These are phyloP conservation scores for Wickerhamiella azyma DNA, from an alignment of 805 yeast species.

Conservation along the genomic window DNA sequence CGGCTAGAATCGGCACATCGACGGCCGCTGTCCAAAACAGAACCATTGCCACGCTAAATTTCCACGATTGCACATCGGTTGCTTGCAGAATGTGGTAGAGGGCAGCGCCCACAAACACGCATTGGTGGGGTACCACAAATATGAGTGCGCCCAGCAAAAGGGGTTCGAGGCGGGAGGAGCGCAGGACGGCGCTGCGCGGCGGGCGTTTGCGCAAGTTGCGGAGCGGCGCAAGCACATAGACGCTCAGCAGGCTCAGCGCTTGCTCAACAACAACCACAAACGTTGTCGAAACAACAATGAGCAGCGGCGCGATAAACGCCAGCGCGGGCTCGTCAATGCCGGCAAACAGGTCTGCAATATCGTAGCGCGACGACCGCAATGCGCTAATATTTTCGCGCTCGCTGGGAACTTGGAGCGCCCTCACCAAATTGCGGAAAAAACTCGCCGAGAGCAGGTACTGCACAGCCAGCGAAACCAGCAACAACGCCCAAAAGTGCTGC, in stretches of 20 bases:
- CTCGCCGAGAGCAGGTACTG: conserved; percentile 24
- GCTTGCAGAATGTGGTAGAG: conserved; percentile 10
- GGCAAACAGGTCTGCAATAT: conserved; percentile 17
- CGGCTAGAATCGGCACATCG: conserved; percentile 62
- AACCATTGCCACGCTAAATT: conserved; percentile 36
- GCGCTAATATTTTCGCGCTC: conserved; percentile 19
- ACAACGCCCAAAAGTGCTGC: conserved; percentile 21
- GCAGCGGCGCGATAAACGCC: conserved; percentile 13
- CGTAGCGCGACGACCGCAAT: conserved; percentile 11
- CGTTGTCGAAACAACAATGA: conserved; percentile 13
- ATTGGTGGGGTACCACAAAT: conserved; percentile 24
- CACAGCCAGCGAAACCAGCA: conserved; percentile 16
- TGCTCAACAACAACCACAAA: conserved; percentile 9
- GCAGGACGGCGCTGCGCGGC: no score
- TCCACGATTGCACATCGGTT: conserved; percentile 2
- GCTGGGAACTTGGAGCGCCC: conserved; percentile 20
- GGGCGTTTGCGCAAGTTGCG: not conserved
- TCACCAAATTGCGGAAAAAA: conserved; percentile 12
- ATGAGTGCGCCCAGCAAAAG: conserved; percentile 1
- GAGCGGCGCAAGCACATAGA: not conserved
- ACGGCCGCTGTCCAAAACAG: conserved; percentile 67
- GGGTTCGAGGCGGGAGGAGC: not conserved
- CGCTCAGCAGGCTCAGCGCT: conserved; percentile 17
- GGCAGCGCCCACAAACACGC: conserved; percentile 36
- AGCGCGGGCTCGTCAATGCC: conserved; percentile 16